Base-by-base conservation (phyloP, 345 rosid genomes). In the Capsella bursapastoris region DNA sequence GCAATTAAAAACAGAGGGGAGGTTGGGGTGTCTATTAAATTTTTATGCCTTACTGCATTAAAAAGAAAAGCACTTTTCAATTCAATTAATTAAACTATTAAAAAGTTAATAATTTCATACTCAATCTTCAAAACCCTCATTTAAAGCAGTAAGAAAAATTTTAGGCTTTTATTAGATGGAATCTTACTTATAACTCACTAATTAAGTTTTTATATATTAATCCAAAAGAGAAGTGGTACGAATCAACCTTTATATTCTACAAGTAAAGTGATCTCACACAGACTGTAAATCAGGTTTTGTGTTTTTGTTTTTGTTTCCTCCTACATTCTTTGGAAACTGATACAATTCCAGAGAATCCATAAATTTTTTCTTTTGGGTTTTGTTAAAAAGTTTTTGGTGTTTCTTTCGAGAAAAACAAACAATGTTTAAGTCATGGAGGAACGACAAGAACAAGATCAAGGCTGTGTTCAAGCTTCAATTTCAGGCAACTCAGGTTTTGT, bases 361-460 rank as follows among this genome's bases (percentile, higher is more conserved):
- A 22, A 22, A 22, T 1, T 64, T 28, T 47, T 64, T 37, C 1
- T 38, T 37, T 59, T 45, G 40, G 64, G 13, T 44, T 44, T 22
- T 22, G 25, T 22, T 2, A 5, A 29, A 15, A 52, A 27, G 34
- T 55, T 44, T 71, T 80, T 79, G 65, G 68, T 22, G 25, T 45
- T 65, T 73, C 58, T 48, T 61, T 71, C 53, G 52, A 72, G 74
- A 68, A 80, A 32, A 32, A 5, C 5, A 34, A 80, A 79, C 78
- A 61, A 87, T 96, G 99, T 96, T 96, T 71, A 86, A 86, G 88
- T 80, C 99, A 70, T 88, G 98, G 97, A 83, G 89, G 80, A 88
- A 85, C 76, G 89, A 89, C 82, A 90, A 88, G 96, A 87, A 81
- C 82, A 92, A 88, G 88, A 83, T 92, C 96, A 96, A 92, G 80